Evolutionary conservation across 2,329 filamentous ascomycete species (phyloP), one percentile per base, ranked within the genome.

Genomic region (Phialophora expanda): DNA sequence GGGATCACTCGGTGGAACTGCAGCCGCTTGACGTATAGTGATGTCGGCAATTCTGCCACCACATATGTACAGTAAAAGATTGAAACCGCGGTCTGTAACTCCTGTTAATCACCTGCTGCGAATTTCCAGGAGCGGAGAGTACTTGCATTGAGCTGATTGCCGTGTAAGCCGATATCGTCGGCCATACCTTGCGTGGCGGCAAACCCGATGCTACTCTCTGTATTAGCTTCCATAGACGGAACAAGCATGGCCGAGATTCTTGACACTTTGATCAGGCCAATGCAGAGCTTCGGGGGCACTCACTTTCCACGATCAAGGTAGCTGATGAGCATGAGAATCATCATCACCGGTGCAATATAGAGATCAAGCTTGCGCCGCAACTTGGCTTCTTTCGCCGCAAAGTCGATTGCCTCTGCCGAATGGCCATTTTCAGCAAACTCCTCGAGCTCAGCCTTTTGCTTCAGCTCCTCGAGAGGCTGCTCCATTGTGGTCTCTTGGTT

Each of bases 321-420:
- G 68, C 89, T 90, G 67, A 97, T 82, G 82, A 96, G 85, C 76
- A 94, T 97, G 17, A 97, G 83, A 64, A 94, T 75, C 14, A 91
- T 90, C 70, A 97, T 84, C 75, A 96, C 95, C 0, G 91, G 77
- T 4, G 68, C 68, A 24, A 70, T 68, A 53, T 58, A 70, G 14
- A 67, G 62, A 55, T 70, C 68, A 38, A 70, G 65, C 48, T 70
- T 70, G 20, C 68, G 66, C 28, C 62, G 57, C 28, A 70, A 26
- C 22, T 41, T 51, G 24, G 59, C 60, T 41, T 70, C 68, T 41
- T 67, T 67, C 32, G 57, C 56, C 24, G 63, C 44, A 57, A 68
- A 68, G 4, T 70, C 68, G 4, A 57, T 53, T 2, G 26, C 38
- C 6, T 61, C 54, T 20, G 20, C 17, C 5, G 63, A 50, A 20